Base-by-base conservation (phyloP, 805 yeast species). In the Zygosaccharomyces bailii region DNA sequence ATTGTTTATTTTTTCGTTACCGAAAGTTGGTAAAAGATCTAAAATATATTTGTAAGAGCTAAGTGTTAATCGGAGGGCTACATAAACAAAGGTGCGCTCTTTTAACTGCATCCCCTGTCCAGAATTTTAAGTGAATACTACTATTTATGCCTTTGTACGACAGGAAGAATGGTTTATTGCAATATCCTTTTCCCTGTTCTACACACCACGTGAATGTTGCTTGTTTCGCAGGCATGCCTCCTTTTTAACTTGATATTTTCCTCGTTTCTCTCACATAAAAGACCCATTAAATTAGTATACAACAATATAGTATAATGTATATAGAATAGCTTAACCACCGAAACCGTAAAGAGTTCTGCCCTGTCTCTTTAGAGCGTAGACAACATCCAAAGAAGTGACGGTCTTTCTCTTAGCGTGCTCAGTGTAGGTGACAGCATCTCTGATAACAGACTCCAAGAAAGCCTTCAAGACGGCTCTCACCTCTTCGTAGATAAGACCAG, bases 391-490 rank as follows among this genome's bases (percentile, higher is more conserved):
- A 53, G 99, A 90, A 61, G 99, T 91, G 65, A 91, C 98, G 57
- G 99, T 93, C 89, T 91, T 91, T 84, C 99, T 89, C 93, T 93
- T 93, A 66, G 98, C 99, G 84, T 91, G 98, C 78, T 93, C 98
- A 60, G 99, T 93, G 81, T 91, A 91, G 65, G 97, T 89, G 66
- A 93, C 97, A 65, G 99, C 98, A 66, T 93, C 98, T 81, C 97
- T 88, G 76, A 91, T 91, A 61, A 93, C 96, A 68, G 86, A 84
- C 76, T 88, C 96, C 70, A 91, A 82, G 85, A 91, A 91, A 47
- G 96, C 79, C 78, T 90, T 90, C 60, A 91, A 79, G 60, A 93
- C 97, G 61, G 85, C 90, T 80, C 99, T 89, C 68, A 93, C 96
- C 79, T 91, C 97, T 77, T 91, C 99, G 80, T 91, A 91, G 72